phyloP scores from a whole-genome alignment of 768 basidiomycete species.

The Rhizopogon vinicolor region DNA sequence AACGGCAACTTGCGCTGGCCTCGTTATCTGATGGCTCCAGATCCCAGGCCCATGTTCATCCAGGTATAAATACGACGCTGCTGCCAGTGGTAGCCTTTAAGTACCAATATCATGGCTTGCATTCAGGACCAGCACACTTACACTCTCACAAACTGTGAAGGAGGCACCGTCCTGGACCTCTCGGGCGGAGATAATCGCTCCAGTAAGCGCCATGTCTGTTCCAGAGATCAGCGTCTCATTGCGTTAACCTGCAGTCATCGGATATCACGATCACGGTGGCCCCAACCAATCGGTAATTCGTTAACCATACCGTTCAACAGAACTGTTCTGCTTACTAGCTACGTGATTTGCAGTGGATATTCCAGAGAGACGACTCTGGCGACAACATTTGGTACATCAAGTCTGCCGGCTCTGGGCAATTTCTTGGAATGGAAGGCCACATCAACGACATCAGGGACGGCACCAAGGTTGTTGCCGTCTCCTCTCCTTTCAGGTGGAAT shows the following conservation, averaged over 20 bases:
- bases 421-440: slow-evolving; percentile 32
- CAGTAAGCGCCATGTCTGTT: slow-evolving; percentile 26
- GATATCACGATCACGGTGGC: slow-evolving; percentile 37
- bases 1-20: no score
- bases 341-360: slow-evolving; percentile 37
- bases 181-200: slow-evolving; percentile 47
- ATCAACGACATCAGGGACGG: slow-evolving; percentile 28
- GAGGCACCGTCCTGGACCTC: slow-evolving; percentile 49
- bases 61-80: neutral
- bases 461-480: slow-evolving; percentile 31
- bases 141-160: slow-evolving; percentile 46
- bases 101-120: slow-evolving; percentile 11
- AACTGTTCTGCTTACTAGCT: neutral
- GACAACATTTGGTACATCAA: slow-evolving; percentile 38
- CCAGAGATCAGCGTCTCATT: neutral
- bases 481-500: slow-evolving; percentile 41
- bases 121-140: slow-evolving; percentile 35
- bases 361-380: slow-evolving; percentile 27
- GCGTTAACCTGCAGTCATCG: slow-evolving; percentile 36
- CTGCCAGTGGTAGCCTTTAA: no score
- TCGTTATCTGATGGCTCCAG: no score
- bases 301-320: neutral
- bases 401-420: slow-evolving; percentile 35
- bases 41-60: neutral
- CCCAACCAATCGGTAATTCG: slow-evolving; percentile 44